Conservation (phyloP, 2,329 filamentous ascomycete species). For the Aspergillus sp. region DNA sequence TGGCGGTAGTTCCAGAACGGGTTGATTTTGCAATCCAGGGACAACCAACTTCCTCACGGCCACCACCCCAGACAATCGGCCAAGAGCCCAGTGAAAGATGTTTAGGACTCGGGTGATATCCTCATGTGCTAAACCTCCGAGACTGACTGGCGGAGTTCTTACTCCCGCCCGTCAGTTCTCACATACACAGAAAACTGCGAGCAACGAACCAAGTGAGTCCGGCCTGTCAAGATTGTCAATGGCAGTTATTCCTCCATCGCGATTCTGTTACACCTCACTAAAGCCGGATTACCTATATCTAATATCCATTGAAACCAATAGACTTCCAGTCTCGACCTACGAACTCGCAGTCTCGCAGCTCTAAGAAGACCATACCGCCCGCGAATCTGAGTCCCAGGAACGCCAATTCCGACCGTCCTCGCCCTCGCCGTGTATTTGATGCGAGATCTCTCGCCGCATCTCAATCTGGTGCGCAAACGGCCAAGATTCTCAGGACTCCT, state of each 20-base stretch:
- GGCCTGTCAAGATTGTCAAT: slow-evolving; percentile 19
- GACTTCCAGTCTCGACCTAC: neutral
- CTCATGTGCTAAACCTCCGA: slow-evolving; percentile 9
- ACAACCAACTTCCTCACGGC: neutral
- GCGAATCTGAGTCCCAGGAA: slow-evolving; percentile 19
- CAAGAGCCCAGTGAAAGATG: slow-evolving; percentile 20
- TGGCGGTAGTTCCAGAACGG: too few species aligned
- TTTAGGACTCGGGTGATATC: slow-evolving; percentile 21
- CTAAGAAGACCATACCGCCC: slow-evolving; percentile 13
- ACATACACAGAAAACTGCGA: slow-evolving; percentile 14
- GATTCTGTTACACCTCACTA: neutral
- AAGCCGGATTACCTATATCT: neutral
- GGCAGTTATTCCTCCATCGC: neutral
- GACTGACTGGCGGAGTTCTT: slow-evolving; percentile 13
- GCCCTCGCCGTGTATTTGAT: slow-evolving; percentile 32
- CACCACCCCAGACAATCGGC: neutral
- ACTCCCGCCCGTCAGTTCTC: slow-evolving; percentile 28
- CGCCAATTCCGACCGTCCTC: slow-evolving; percentile 16
- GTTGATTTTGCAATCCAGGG: too few species aligned
- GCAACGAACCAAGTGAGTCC: slow-evolving; percentile 15
- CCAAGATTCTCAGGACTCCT: slow-evolving; percentile 32
- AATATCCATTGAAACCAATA: neutral
- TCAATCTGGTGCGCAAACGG: slow-evolving; percentile 23
- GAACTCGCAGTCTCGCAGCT: slow-evolving; percentile 1
- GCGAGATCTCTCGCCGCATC: slow-evolving; percentile 36